Base-by-base conservation (phyloP, 306 rosid species). In the Vigna unguiculata region DNA sequence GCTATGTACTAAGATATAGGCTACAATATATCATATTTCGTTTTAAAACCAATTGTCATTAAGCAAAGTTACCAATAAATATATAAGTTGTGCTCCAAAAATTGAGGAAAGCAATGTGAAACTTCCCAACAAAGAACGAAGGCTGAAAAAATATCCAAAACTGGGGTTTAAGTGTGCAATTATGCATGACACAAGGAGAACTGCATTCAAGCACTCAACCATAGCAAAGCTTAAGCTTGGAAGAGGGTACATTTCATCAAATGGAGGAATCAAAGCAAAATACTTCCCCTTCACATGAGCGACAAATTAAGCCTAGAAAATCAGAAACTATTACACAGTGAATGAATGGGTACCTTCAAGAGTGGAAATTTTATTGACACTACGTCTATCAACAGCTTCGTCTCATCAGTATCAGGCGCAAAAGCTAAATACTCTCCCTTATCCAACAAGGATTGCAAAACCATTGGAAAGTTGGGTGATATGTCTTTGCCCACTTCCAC, bases 401-500 rank as follows among this genome's bases (percentile, higher is more conserved):
- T 94, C 84, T 90, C 85, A 20, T 61, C 70, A 6, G 97, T 88
- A 62, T 90, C 93, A 0, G 98, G 98, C 58, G 81, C 86, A 87
- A 94, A 89, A 69, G 98, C 98, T 84, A 94, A 80, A 86, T 77
- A 84, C 83, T 94, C 98, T 80, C 85, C 91, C 57, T 83, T 52
- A 12, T 76, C 85, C 88, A 49, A 64, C 74, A 94, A 87, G 16
- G 82, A 85, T 72, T 83, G 85, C 82, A 94, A 78, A 69, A 94
- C 67, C 81, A 87, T 88, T 85, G 88, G 87, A 80, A 94, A 88
- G 83, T 69, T 90, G 24, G 97, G 98, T 71, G 98, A 94, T 34
- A 84, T 80, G 49, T 93, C 98, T 82, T 81, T 85, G 71, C 98
- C 98, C 81, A 94, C 95, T 90, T 94, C 98, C 68, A 89, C 91